Percentiles rank a stretch among this genome's conserved stretches.
Conservation (phyloP, 345 rosid species). For the Lumnitzera racemosa region DNA sequence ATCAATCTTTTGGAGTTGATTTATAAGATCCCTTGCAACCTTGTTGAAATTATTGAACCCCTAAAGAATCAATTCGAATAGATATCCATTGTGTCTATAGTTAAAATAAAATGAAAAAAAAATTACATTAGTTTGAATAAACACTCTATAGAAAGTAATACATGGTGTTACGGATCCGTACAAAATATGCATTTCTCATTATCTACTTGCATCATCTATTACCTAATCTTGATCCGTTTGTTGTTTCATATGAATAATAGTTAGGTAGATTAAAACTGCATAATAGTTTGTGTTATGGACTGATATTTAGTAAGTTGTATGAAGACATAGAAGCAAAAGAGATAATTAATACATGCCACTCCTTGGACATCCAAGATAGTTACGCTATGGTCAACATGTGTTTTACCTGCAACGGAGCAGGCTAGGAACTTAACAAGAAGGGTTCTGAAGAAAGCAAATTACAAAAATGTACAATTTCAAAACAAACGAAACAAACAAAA, state of each 20-base stretch:
- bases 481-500: no score
- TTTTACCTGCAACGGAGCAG: conserved; percentile 59
- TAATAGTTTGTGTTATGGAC: conserved; percentile 50
- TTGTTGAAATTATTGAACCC: conserved; percentile 36
- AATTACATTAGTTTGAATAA: no score
- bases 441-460: conserved; percentile 19
- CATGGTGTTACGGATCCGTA: no score
- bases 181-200: no score
- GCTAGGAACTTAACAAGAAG: conserved; percentile 61
- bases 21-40: conserved; percentile 34
- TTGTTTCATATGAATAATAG: no score
- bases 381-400: conserved; percentile 71
- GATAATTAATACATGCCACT: conserved; percentile 46
- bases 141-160: no score
- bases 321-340: conserved; percentile 39
- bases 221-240: no score
- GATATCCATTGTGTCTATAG: background rate
- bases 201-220: no score
- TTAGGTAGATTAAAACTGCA: conserved; percentile 54
- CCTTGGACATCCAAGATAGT: conserved; percentile 86
- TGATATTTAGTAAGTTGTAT: conserved; percentile 58
- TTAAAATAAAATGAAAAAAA: no score
- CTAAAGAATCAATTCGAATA: conserved; percentile 10
- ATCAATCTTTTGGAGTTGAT: conserved; percentile 37
- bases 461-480: background rate